phyloP scores from a whole-genome alignment of 225 moss, liverwort and hornwort species.

The Physcomitrellopsis africana region DNA sequence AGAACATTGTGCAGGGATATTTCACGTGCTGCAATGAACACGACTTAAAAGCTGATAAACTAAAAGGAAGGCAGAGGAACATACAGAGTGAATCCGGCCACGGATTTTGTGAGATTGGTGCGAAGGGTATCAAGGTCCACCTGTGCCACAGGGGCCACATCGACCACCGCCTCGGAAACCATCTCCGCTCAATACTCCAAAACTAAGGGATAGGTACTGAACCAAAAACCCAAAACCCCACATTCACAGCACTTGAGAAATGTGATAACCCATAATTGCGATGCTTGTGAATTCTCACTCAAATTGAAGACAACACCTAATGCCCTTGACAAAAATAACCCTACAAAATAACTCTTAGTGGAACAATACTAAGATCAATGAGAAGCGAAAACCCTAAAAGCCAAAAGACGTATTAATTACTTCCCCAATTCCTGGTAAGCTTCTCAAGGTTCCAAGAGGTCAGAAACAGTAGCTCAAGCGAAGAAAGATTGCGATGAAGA shows the following conservation, averaged over 20 bases:
- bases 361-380: too few relatives aligned
- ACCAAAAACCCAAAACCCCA: background rate
- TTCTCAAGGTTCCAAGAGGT: too few relatives aligned
- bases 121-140: conserved; percentile 27
- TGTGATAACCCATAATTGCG: background rate
- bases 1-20: background rate
- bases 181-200: conserved; percentile 16
- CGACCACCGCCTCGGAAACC: conserved; percentile 20
- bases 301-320: too few relatives aligned
- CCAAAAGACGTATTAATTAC: too few relatives aligned
- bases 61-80: background rate
- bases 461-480: too few relatives aligned
- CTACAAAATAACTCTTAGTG: too few relatives aligned
- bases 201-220: conserved; percentile 2
- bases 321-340: too few relatives aligned
- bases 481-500: too few relatives aligned
- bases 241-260: too few relatives aligned
- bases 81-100: conserved; percentile 48
- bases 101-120: conserved; percentile 41
- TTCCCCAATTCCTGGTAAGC: too few relatives aligned
- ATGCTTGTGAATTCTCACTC: too few relatives aligned
- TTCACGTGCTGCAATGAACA: background rate
- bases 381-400: too few relatives aligned
- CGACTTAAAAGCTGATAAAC: background rate
- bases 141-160: conserved; percentile 19